Percentiles rank a stretch among this genome's conserved stretches.
These are phyloP conservation scores for Heimioporus retisporus DNA, from an alignment of 1,284 basidiomycete species.

Conservation along the genomic window DNA sequence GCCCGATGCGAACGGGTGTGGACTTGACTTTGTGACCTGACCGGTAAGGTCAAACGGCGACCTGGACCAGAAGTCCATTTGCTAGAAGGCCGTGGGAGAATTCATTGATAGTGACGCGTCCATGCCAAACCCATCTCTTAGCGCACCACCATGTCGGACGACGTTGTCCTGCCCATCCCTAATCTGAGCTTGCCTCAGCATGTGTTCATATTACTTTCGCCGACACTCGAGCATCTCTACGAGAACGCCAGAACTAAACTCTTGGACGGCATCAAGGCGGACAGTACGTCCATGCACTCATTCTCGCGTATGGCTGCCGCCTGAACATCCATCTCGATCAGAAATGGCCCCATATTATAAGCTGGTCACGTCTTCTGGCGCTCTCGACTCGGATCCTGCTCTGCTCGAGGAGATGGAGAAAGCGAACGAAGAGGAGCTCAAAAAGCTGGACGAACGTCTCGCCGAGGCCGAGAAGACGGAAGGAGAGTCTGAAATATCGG, in stretches of 20 bases:
- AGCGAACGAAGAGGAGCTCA: conserved; percentile 82
- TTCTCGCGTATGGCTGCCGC: background rate
- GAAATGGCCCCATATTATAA: conserved; percentile 91
- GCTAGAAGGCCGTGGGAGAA: no score
- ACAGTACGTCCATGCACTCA: conserved; percentile 65
- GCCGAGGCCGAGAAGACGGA: conserved; percentile 92
- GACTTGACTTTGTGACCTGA: no score
- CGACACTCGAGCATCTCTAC: conserved; percentile 71
- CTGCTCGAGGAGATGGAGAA: conserved; percentile 80
- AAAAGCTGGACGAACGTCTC: conserved; percentile 82
- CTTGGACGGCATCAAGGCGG: conserved; percentile 84
- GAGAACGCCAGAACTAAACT: conserved; percentile 74
- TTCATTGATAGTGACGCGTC: conserved; percentile 11
- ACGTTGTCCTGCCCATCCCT: conserved; percentile 86
- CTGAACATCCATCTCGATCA: conserved; percentile 27
- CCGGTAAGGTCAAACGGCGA: no score
- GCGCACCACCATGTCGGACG: conserved; percentile 76
- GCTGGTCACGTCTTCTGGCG: conserved; percentile 59
- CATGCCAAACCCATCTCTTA: background rate
- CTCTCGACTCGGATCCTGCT: conserved; percentile 62
- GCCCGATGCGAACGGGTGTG: no score
- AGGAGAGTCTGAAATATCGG: conserved; percentile 95
- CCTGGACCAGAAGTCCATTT: no score
- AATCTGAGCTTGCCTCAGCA: conserved; percentile 86
- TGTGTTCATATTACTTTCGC: conserved; percentile 78